Evolutionary conservation across 2,329 filamentous ascomycete species (phyloP).

Genomic region (Dothistroma pini): DNA sequence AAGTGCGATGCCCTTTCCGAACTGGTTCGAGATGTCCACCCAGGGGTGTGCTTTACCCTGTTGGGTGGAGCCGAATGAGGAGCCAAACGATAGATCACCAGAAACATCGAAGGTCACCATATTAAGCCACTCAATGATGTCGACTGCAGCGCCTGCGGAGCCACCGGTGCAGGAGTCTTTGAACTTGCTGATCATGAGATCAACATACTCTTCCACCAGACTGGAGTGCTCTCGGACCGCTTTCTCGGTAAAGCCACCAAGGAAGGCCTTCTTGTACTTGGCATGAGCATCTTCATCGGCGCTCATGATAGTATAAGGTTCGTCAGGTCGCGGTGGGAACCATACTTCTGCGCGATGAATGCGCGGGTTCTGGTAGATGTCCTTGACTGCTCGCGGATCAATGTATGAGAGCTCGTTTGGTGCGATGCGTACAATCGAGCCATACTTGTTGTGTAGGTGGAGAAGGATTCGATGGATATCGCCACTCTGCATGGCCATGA

Average conservation of each 20-base stretch:
- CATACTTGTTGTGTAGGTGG: slow-evolving; percentile 38
- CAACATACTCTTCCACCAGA: not conserved
- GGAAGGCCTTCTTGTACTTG: slow-evolving; percentile 6
- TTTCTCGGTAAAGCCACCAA: slow-evolving; percentile 4
- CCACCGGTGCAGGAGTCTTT: not conserved
- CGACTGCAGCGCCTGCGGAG: not conserved
- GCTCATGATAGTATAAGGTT: not conserved
- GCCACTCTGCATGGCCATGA: slow-evolving; percentile 2
- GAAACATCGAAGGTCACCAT: slow-evolving; percentile 12
- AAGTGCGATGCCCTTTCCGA: slow-evolving; percentile 6
- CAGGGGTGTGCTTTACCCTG: slow-evolving; percentile 6
- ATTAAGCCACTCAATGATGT: slow-evolving; percentile 16
- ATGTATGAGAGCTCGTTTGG: slow-evolving; percentile 48
- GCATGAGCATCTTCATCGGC: slow-evolving; percentile 7
- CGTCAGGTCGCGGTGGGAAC: not conserved
- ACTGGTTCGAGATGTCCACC: slow-evolving; percentile 9
- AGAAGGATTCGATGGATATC: not conserved
- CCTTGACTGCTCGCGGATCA: slow-evolving; percentile 39
- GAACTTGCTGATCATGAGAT: slow-evolving; percentile 1
- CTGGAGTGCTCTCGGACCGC: not conserved
- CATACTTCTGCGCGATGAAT: slow-evolving; percentile 3
- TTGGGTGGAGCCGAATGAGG: slow-evolving; percentile 2
- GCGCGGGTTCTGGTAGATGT: slow-evolving; percentile 34
- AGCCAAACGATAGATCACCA: slow-evolving; percentile 11
- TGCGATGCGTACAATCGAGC: slow-evolving; percentile 44